Evolutionary conservation across 2,329 filamentous ascomycete genomes (phyloP), one percentile per base, ranked within the genome.

Genomic region (Fusarium anthophilum): DNA sequence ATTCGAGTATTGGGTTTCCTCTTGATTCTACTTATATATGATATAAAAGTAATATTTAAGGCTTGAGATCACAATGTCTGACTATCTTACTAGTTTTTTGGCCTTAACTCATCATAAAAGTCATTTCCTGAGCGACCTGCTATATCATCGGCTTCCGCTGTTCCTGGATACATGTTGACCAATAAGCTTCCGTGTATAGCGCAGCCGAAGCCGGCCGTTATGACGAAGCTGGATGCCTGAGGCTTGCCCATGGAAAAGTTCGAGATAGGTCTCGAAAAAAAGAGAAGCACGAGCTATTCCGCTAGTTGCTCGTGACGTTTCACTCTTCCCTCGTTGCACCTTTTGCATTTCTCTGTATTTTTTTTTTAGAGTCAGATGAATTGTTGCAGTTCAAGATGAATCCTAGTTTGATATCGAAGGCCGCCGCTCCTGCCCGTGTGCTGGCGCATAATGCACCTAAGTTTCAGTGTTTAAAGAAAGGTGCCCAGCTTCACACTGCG

Each of bases 331-430:
- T 28, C 28, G 68, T 66, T 70, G 50, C 58, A 55, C 15, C 45
- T 63, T 68, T 55, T 61, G 50, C 54, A 63, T 60, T 73, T 72
- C 45, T 65, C 63, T 63, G 44, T 71, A 70, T 24, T 15, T 26
- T 64, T 64, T 64, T 54, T 55, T 71, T 60, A 63, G 66, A 74
- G 51, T 59, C 74, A 77, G 69, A 82, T 81, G 80, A 78, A 76
- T 76, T 66, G 67, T 63, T 76, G 67, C 69, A 62, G 58, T 58
- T 78, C 78, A 82, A 73, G 48, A 88, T 88, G 87, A 88, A 87
- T 78, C 82, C 86, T 45, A 85, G 80, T 77, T 77, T 87, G 73
- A 75, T 87, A 68, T 82, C 82, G 69, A 88, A 86, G 81, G 83
- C 84, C 55, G 82, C 82, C 72, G 81, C 83, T 74, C 86, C 86